Conservation (phyloP, 306 rosid genomes). For the Cicer arietinum region DNA sequence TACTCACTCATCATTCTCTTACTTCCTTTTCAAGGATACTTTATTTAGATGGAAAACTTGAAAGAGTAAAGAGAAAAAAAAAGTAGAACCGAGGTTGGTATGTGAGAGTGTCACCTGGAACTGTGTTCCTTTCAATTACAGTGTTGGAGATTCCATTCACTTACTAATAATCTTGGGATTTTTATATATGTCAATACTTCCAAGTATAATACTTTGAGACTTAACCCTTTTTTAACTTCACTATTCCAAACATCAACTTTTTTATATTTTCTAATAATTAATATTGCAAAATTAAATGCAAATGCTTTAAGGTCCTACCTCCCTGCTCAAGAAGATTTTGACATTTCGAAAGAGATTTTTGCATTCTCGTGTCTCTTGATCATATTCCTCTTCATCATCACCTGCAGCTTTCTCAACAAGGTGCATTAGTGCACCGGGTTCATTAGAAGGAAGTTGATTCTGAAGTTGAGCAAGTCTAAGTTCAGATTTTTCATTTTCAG, state of each 20-base stretch:
- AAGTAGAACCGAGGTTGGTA: constrained; percentile 39
- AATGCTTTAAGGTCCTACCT: constrained; percentile 58
- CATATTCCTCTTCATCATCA: constrained; percentile 66
- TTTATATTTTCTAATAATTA: background rate
- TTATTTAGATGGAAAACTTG: constrained; percentile 53
- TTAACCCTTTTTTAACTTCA: background rate
- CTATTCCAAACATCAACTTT: background rate
- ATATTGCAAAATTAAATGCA: background rate
- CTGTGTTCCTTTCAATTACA: constrained; percentile 54
- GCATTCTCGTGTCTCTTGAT: constrained; percentile 74
- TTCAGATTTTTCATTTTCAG: constrained; percentile 65
- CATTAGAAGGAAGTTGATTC: constrained; percentile 86
- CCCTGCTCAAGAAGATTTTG: constrained; percentile 91
- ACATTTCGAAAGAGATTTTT: constrained; percentile 73
- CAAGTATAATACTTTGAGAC: background rate
- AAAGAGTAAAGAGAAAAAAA: constrained; percentile 68
- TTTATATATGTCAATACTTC: background rate
- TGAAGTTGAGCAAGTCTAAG: constrained; percentile 94
- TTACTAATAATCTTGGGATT: constrained; percentile 77
- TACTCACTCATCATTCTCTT: constrained; percentile 36
- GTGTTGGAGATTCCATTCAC: constrained; percentile 60
- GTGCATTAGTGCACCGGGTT: constrained; percentile 86
- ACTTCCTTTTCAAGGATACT: constrained; percentile 80
- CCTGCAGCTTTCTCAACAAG: constrained; percentile 69
- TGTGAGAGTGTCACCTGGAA: constrained; percentile 73